These are phyloP conservation scores for Penicillium sp. DNA, from an alignment of 2,329 filamentous ascomycete genomes.

Conservation along the genomic window DNA sequence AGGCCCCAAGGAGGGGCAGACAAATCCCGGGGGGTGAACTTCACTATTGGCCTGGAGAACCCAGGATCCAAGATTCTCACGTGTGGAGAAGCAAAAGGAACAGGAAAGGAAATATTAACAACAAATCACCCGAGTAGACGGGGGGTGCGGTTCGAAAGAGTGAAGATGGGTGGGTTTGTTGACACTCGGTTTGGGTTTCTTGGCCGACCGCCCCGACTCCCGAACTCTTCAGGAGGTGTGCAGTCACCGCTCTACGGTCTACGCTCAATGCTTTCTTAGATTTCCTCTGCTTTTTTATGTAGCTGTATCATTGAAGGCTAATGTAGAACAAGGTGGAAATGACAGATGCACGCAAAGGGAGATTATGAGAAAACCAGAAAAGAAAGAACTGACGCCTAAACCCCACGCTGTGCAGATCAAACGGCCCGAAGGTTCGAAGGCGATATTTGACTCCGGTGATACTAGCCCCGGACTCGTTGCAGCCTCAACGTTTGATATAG, in stretches of 20 bases:
- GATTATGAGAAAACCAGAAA: conserved; percentile 5
- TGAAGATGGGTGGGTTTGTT: conserved; percentile 21
- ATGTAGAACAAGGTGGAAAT: conserved; percentile 5
- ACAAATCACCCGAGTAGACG: conserved; percentile 3
- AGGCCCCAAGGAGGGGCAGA: conserved; percentile 28
- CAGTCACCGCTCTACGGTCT: neutral
- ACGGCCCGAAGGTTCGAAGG: conserved; percentile 19
- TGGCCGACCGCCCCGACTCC: conserved; percentile 21
- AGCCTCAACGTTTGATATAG: conserved; percentile 7
- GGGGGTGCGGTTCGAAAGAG: neutral
- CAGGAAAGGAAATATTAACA: neutral
- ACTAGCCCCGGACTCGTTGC: conserved; percentile 14
- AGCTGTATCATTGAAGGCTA: conserved; percentile 5
- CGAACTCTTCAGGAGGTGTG: conserved; percentile 2
- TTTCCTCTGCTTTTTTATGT: neutral
- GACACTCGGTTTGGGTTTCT: conserved; percentile 21
- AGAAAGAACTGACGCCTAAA: conserved; percentile 40
- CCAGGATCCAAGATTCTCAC: conserved; percentile 10
- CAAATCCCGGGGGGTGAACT: conserved; percentile 11
- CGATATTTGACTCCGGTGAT: conserved; percentile 8
- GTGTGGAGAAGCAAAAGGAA: conserved; percentile 7
- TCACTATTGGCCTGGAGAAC: conserved; percentile 12
- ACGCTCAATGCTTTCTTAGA: neutral
- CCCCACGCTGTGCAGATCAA: conserved; percentile 45
- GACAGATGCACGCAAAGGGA: neutral